Percentiles rank a stretch among this genome's conserved stretches.
phyloP scores from a whole-genome alignment of 495 filamentous ascomycete species.

The Lasiosphaeris hirsuta region DNA sequence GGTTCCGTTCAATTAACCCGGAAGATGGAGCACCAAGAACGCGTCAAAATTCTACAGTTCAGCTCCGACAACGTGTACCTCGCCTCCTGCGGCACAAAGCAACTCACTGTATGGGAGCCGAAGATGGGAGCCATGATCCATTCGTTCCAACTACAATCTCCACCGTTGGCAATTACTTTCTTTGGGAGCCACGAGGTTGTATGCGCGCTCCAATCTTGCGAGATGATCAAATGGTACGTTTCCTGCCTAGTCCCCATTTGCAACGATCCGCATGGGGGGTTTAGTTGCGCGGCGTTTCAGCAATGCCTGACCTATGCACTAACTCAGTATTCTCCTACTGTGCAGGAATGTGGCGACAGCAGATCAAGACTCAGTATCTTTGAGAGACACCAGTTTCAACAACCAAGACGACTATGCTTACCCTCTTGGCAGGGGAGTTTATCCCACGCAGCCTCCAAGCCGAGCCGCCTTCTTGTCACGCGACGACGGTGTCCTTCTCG shows the following conservation, averaged over 20 bases:
- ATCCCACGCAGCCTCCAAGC: slow-evolving; percentile 15
- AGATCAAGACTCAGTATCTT: slow-evolving; percentile 11
- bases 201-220: slow-evolving; percentile 15
- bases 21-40: slow-evolving; percentile 21
- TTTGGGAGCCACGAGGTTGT: slow-evolving; percentile 16
- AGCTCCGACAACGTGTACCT: slow-evolving; percentile 14
- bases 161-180: slow-evolving; percentile 7
- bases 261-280: too few relatives aligned
- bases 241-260: not conserved
- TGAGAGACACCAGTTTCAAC: not conserved
- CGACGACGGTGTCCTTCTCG: slow-evolving; percentile 17
- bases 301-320: not conserved
- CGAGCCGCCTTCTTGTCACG: slow-evolving; percentile 13
- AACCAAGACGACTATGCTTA: slow-evolving; percentile 5
- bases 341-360: slow-evolving; percentile 7
- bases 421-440: not conserved
- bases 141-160: slow-evolving; percentile 11
- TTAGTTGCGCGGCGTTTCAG: too few relatives aligned
- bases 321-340: not conserved
- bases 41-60: slow-evolving; percentile 22
- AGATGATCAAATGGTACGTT: slow-evolving; percentile 19
- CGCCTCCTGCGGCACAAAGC: slow-evolving; percentile 20
- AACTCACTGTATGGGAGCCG: slow-evolving; percentile 21
- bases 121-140: slow-evolving; percentile 12
- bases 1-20: slow-evolving; percentile 20